Evolutionary conservation across 2,329 filamentous ascomycete genomes (phyloP), one percentile per base, ranked within the genome.

Genomic region (Epichloe baconii): DNA sequence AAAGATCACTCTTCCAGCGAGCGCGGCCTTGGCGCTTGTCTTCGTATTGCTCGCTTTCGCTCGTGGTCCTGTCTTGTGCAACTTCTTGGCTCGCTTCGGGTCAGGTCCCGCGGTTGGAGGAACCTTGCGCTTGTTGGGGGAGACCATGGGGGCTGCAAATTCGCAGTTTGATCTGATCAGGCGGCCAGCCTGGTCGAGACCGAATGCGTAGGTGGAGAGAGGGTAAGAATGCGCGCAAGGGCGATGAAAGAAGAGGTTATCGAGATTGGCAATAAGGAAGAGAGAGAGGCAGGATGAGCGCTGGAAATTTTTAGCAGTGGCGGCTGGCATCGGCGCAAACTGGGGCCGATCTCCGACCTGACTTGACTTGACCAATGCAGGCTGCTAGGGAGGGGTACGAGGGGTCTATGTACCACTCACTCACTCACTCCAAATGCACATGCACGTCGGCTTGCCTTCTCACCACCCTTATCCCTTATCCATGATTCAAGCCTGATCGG

Each of bases 111-210:
- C 54, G 42, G 62, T 49, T 17, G 61, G 50, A 17, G 62, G 62
- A 56, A 67, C 65, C 66, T 70, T 70, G 57, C 68, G 67, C 62
- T 70, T 70, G 53, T 65, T 68, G 34, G 60, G 60, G 5, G 62
- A 58, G 1, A 56, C 60, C 67, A 70, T 70, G 56, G 51, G 50
- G 51, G 19, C 35, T 44, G 36, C 26, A 11, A 3, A 15, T 19
- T 17, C 26, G 43, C 7, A 10, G 8, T 10, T 34, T 14, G 26
- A 31, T 45, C 43, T 17, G 23, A 15, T 34, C 15, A 7, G 35
- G 23, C 11, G 43, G 23, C 23, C 43, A 14, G 23, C 19, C 19
- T 12, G 21, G 14, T 42, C 40, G 8, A 42, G 12, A 11, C 19
- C n/a, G 40, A 31, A 11, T 4, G 31, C 26, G 26, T 31, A 31